Evolutionary conservation across 768 basidiomycete genomes (phyloP).

Genomic region (Calocybe cyanea): DNA sequence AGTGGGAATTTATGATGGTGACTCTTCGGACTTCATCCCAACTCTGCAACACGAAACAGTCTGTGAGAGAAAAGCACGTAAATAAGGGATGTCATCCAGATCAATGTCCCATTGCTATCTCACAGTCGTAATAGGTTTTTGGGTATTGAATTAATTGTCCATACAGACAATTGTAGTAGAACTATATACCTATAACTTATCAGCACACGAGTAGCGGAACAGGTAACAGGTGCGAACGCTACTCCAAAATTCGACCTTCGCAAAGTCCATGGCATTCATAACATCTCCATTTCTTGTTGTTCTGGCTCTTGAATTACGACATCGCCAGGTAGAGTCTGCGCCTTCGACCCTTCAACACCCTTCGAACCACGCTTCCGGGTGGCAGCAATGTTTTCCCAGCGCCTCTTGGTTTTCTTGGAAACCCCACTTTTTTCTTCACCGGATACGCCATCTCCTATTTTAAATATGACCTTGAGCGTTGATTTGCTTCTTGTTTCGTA

Average conservation of each 20-base stretch:
- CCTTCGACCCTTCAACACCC: conserved; percentile 7
- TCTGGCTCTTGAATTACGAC: conserved; percentile 40
- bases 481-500: conserved; percentile 72
- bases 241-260: background rate
- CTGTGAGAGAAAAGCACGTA: too few relatives aligned
- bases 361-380: conserved; percentile 1
- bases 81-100: too few relatives aligned
- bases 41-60: too few relatives aligned
- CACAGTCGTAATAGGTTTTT: background rate
- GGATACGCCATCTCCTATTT: conserved; percentile 58
- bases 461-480: conserved; percentile 56
- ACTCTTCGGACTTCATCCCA: too few relatives aligned
- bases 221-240: too few relatives aligned
- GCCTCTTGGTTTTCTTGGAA: conserved; percentile 16
- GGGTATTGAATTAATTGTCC: background rate
- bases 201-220: too few relatives aligned
- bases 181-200: too few relatives aligned
- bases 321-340: conserved; percentile 10
- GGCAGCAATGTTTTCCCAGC: conserved; percentile 6
- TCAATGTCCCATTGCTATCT: background rate
- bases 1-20: too few relatives aligned
- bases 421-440: conserved; percentile 33
- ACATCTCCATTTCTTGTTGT: conserved; percentile 37
- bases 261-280: conserved; percentile 3
- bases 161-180: too few relatives aligned